Evolutionary conservation across 768 basidiomycete species (phyloP).

Genomic region (Boletellus sp.): DNA sequence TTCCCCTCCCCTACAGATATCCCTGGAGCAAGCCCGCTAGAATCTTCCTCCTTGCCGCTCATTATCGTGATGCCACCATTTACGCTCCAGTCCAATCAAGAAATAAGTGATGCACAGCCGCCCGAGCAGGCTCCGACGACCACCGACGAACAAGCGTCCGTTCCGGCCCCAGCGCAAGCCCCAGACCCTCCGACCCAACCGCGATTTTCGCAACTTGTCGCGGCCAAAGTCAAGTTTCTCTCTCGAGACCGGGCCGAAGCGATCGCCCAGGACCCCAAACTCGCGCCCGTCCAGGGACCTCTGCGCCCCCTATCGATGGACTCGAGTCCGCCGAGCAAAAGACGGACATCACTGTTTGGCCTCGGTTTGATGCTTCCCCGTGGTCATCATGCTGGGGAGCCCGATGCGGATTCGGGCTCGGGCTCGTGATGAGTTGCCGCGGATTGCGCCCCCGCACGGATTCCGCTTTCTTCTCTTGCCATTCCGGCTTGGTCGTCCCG

Average conservation of each 20-base stretch:
- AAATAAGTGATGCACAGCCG: background rate
- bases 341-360: slow-evolving; percentile 20
- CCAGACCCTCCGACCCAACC: background rate
- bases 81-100: slow-evolving; percentile 3
- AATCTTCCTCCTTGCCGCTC: slow-evolving; percentile 15
- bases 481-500: background rate
- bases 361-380: slow-evolving; percentile 13
- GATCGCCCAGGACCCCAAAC: slow-evolving; percentile 30
- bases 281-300: slow-evolving; percentile 31
- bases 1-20: slow-evolving; percentile 3
- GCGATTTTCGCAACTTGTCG: slow-evolving; percentile 10
- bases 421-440: slow-evolving; percentile 1
- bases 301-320: slow-evolving; percentile 29
- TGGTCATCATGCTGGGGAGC: background rate
- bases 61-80: slow-evolving; percentile 13
- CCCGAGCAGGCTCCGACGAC: background rate
- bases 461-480: background rate
- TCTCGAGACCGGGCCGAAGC: slow-evolving; percentile 25
- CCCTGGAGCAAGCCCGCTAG: slow-evolving; percentile 6
- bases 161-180: background rate
- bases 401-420: background rate
- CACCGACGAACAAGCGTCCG: background rate
- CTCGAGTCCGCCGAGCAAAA: slow-evolving; percentile 13
- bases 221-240: slow-evolving; percentile 16
- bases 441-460: too few relatives aligned